Conservation (phyloP, 352 stramenopile genomes). For the Pythium brachiatum region DNA sequence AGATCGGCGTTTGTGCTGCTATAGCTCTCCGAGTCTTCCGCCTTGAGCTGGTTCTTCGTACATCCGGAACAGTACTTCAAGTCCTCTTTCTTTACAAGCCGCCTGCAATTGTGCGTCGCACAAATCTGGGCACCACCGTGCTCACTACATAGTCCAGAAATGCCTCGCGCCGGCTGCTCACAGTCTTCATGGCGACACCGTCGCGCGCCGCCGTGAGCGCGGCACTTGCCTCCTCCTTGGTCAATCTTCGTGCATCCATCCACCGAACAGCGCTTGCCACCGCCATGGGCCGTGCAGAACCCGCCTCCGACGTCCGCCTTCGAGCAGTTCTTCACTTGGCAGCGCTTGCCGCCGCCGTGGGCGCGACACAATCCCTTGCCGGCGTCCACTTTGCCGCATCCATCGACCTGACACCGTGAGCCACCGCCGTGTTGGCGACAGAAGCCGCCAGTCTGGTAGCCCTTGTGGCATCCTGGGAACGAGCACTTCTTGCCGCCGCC, state of each 20-base stretch:
- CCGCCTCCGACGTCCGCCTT: constrained; percentile 83
- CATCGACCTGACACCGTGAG: constrained; percentile 66
- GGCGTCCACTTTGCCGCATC: constrained; percentile 78
- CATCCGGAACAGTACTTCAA: constrained; percentile 43
- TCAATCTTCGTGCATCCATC: constrained; percentile 76
- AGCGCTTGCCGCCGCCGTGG: constrained; percentile 74
- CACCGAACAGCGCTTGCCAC: constrained; percentile 65
- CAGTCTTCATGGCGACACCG: constrained; percentile 58
- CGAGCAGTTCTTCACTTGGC: constrained; percentile 43
- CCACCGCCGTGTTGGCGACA: constrained; percentile 72
- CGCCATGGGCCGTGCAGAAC: constrained; percentile 78
- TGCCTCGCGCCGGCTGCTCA: constrained; percentile 51
- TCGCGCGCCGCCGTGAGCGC: constrained; percentile 68
- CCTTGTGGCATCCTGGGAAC: constrained; percentile 67
- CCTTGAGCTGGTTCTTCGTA: constrained; percentile 23
- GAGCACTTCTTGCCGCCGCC: constrained; percentile 82
- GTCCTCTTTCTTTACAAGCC: constrained; percentile 50
- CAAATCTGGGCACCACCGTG: constrained; percentile 67
- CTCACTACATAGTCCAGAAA: constrained; percentile 56
- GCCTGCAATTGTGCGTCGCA: constrained; percentile 49
- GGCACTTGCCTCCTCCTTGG: constrained; percentile 78
- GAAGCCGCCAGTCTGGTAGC: constrained; percentile 78
- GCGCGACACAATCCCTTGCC: constrained; percentile 67
- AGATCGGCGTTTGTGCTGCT: neutral
- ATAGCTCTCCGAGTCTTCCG: neutral